A percentile compares a stretch with the other conserved stretches of the same genome.
Evolutionary conservation across 2,329 filamentous ascomycete genomes (phyloP).

Genomic region (Nemania abortiva): DNA sequence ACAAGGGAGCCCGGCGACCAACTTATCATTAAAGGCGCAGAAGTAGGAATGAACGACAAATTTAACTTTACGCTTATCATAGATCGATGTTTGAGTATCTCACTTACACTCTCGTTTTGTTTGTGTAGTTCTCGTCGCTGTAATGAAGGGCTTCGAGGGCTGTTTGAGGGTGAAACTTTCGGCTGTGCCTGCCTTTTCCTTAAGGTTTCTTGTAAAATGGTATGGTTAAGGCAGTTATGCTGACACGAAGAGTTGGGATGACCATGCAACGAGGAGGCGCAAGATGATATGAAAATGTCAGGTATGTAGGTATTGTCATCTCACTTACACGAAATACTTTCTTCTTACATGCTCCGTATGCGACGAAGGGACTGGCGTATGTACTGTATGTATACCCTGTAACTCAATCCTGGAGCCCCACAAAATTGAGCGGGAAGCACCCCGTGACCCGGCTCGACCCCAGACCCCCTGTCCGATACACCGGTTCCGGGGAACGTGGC

Average conservation of each 20-base stretch:
- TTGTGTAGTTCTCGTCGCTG: no score
- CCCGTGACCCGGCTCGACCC: constrained; percentile 36
- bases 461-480: constrained; percentile 34
- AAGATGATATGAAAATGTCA: not conserved
- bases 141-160: not conserved
- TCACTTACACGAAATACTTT: constrained; percentile 1
- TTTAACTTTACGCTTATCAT: no score
- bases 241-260: not conserved
- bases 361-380: not conserved
- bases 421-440: constrained; percentile 30
- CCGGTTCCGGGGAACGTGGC: constrained; percentile 38
- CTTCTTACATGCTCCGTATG: not conserved
- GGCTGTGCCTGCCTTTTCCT: not conserved
- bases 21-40: no score
- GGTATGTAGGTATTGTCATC: not conserved
- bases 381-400: not conserved
- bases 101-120: no score
- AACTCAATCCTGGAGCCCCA: constrained; percentile 17
- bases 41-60: no score
- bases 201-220: not conserved
- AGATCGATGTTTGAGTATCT: no score
- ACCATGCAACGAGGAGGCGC: not conserved
- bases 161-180: not conserved
- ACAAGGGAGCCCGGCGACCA: no score
- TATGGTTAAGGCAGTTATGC: not conserved